Conservation (phyloP, 495 filamentous ascomycete genomes). For the Xylaria grammica region DNA sequence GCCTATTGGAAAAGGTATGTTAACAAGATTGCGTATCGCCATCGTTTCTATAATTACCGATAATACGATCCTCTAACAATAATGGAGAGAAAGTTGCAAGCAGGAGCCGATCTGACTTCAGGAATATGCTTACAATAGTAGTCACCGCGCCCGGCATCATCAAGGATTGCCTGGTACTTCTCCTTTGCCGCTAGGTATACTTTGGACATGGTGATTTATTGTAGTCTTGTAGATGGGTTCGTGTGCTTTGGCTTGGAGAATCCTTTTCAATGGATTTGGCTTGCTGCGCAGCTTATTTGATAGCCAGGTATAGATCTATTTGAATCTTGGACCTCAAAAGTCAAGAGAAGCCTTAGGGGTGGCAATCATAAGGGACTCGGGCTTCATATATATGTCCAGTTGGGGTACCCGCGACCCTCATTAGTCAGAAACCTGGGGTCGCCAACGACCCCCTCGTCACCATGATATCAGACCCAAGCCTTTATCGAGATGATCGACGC, state of each 20-base stretch:
- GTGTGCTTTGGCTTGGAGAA: not conserved
- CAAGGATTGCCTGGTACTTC: conserved; percentile 38
- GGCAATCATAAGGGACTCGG: not conserved
- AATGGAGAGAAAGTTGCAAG: no score
- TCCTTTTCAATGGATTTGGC: not conserved
- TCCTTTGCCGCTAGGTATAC: conserved; percentile 33
- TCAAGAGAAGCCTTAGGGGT: not conserved
- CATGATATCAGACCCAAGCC: conserved; percentile 21
- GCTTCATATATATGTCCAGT: conserved; percentile 24
- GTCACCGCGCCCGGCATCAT: conserved; percentile 38
- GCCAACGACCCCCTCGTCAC: conserved; percentile 13
- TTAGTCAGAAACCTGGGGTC: conserved; percentile 22
- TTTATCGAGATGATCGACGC: conserved; percentile 13
- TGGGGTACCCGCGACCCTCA: not conserved
- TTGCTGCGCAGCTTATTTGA: not conserved
- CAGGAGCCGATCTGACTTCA: not conserved
- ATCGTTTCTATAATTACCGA: not conserved
- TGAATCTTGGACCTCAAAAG: not conserved
- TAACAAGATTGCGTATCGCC: not conserved
- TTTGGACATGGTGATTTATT: conserved; percentile 35
- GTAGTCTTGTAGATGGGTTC: not conserved
- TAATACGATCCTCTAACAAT: not conserved
- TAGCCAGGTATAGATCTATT: not conserved
- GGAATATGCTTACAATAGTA: conserved; percentile 33
- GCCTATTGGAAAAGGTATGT: conserved; percentile 19